These are phyloP conservation scores for Boletus semigastroideus DNA, from an alignment of 1,284 basidiomycete species.

Conservation along the genomic window DNA sequence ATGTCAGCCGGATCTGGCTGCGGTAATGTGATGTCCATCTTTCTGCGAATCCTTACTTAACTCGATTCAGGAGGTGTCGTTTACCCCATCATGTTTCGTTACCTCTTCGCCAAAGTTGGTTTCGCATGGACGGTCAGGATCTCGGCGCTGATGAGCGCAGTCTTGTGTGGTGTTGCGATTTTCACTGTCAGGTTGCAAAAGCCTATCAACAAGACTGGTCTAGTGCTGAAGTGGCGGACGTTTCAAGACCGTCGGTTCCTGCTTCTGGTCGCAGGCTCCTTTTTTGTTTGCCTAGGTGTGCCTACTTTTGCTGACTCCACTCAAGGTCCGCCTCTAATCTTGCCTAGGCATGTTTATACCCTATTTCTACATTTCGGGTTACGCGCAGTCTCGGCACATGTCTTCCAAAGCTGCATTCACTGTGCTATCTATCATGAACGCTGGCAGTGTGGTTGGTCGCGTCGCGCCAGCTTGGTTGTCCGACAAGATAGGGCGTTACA, in stretches of 20 bases:
- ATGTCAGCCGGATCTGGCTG: constrained; percentile 53
- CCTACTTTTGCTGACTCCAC: background rate
- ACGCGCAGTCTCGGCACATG: constrained; percentile 42
- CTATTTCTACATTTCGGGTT: constrained; percentile 62
- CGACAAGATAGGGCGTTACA: constrained; percentile 61
- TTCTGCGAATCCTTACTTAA: constrained; percentile 20
- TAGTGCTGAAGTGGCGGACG: constrained; percentile 33
- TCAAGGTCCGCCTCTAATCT: constrained; percentile 36
- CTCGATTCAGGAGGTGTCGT: constrained; percentile 55
- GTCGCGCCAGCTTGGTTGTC: constrained; percentile 60
- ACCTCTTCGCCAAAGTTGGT: constrained; percentile 52
- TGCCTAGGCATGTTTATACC: constrained; percentile 64
- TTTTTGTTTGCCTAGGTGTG: constrained; percentile 48
- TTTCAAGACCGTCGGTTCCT: constrained; percentile 46
- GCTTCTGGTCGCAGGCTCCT: constrained; percentile 47
- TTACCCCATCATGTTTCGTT: constrained; percentile 64
- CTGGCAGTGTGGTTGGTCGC: constrained; percentile 60
- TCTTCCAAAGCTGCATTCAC: constrained; percentile 44
- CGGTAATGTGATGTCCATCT: constrained; percentile 37
- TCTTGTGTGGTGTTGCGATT: constrained; percentile 42
- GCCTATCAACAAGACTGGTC: constrained; percentile 18
- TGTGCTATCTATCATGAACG: constrained; percentile 63
- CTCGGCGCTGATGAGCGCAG: constrained; percentile 42
- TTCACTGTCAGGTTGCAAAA: constrained; percentile 38
- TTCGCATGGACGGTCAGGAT: constrained; percentile 64